Evolutionary conservation across 148 eudicot species (phyloP).

Genomic region (Fallopia convolvulus): DNA sequence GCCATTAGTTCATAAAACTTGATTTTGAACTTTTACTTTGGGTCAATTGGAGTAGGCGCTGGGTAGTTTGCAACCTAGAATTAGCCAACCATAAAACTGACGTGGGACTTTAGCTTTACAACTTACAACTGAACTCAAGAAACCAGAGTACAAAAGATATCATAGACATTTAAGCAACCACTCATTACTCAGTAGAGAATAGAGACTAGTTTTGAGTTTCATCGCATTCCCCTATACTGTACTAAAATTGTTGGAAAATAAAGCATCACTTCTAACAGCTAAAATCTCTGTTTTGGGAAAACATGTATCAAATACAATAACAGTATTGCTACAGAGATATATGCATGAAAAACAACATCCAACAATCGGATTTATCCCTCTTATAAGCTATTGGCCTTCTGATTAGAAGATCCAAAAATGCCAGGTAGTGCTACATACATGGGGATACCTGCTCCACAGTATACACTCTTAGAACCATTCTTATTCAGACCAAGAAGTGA

Average conservation of each 20-base stretch:
- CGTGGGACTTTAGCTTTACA: background rate
- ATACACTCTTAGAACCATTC: background rate
- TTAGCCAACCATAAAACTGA: background rate
- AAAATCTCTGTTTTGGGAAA: background rate
- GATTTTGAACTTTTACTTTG: too few species aligned
- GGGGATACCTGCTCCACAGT: background rate
- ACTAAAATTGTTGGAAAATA: background rate
- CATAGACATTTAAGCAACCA: too few species aligned
- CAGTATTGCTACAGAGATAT: background rate
- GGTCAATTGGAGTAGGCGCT: too few species aligned
- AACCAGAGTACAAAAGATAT: background rate
- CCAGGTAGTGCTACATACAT: background rate
- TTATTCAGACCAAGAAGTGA: background rate
- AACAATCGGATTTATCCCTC: background rate
- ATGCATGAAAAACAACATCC: background rate
- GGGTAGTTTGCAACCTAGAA: too few species aligned
- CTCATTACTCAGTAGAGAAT: too few species aligned
- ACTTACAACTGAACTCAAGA: background rate
- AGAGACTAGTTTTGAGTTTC: too few species aligned
- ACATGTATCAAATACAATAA: background rate
- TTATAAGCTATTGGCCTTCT: background rate
- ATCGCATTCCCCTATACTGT: background rate
- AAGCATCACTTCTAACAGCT: background rate
- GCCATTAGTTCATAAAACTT: too few species aligned
- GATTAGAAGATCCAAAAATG: background rate